Evolutionary conservation across 1,139 yeast genomes (phyloP), one percentile per base, ranked within the genome.

Genomic region (Yamadazyma taylorii): DNA sequence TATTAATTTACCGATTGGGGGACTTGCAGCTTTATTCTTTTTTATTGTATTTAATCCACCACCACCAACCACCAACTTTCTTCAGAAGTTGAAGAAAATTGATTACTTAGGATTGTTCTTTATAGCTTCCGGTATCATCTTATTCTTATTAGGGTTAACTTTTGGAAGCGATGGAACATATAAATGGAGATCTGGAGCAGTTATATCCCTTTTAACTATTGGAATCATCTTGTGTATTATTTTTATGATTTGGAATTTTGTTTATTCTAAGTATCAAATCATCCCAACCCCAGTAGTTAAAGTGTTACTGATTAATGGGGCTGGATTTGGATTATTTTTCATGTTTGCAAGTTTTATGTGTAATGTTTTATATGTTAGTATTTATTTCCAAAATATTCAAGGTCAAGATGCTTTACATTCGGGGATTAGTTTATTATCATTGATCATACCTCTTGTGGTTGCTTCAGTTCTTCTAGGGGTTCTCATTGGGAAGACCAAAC

Each of bases 21-120:
- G 61, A 2, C 37, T 60, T 19, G 69, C 71, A 1, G 34, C 51
- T 24, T 51, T 42, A 1, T 48, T 60, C 19, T 59, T 66, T 33
- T 36, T 50, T 17, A 51, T 50, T 25, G 50, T 60, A 0, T 66
- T 63, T 46, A 55, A 62, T 32, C 70, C 71, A 3, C 72, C 72
- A 12, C 46, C 42, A 30, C 54, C 65, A 4, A 52, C 45, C 26
- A 43, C 48, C 52, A 35, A 47, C 35, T 51, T 41, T 19, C 47
- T 40, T 24, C 61, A 63, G 14, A 67, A 67, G 49, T 50, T 71
- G 45, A 54, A 56, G 41, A 56, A 63, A 34, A 67, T 78, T 33
- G 85, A 79, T 52, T 76, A 67, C 44, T 40, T 61, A 11, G 85
- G 85, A 0, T 63, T 74, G 12, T 41, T 74, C 29, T 56, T 74